Evolutionary conservation across 805 yeast genomes (phyloP).

Genomic region (Wickerhamiella brachini): DNA sequence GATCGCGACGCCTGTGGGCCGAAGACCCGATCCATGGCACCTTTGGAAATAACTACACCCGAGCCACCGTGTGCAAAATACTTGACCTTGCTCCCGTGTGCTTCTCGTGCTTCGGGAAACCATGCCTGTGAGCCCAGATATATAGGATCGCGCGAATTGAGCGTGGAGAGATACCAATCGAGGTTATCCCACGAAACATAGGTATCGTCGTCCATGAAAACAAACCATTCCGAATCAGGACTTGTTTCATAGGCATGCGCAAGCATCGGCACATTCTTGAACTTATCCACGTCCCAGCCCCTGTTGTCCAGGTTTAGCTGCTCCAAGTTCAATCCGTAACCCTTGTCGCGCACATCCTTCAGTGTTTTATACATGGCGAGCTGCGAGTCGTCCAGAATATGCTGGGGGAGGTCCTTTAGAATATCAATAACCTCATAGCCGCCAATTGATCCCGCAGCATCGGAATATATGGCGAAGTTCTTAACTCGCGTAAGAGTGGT

Average conservation of each 20-base stretch:
- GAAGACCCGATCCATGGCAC: conserved; percentile 20
- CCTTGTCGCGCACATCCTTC: conserved; percentile 11
- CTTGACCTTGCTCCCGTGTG: conserved; percentile 11
- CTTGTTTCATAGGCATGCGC: conserved; percentile 23
- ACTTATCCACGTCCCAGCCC: conserved; percentile 26
- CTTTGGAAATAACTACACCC: conserved; percentile 24
- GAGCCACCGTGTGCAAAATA: conserved; percentile 30
- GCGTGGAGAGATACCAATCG: conserved; percentile 8
- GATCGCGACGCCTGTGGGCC: conserved; percentile 13
- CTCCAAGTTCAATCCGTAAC: conserved; percentile 11
- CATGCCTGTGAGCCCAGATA: conserved; percentile 2
- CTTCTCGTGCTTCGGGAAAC: conserved; percentile 13
- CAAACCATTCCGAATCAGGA: conserved; percentile 25
- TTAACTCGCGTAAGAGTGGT: conserved; percentile 25
- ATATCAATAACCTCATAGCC: conserved; percentile 25
- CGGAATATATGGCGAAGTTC: conserved; percentile 26
- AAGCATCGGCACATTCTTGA: conserved; percentile 27
- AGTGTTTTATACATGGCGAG: conserved; percentile 12
- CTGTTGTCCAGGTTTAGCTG: conserved; percentile 10
- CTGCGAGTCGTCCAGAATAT: conserved; percentile 16
- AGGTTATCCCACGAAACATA: conserved; percentile 15
- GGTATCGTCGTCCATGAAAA: conserved; percentile 27
- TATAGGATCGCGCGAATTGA: conserved; percentile 15
- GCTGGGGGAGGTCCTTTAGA: conserved; percentile 18
- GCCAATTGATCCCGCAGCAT: conserved; percentile 22